A percentile compares a stretch with the other conserved stretches of the same genome.
Conservation (phyloP, 2,329 filamentous ascomycete species). For the Paecilomyces niveus region DNA sequence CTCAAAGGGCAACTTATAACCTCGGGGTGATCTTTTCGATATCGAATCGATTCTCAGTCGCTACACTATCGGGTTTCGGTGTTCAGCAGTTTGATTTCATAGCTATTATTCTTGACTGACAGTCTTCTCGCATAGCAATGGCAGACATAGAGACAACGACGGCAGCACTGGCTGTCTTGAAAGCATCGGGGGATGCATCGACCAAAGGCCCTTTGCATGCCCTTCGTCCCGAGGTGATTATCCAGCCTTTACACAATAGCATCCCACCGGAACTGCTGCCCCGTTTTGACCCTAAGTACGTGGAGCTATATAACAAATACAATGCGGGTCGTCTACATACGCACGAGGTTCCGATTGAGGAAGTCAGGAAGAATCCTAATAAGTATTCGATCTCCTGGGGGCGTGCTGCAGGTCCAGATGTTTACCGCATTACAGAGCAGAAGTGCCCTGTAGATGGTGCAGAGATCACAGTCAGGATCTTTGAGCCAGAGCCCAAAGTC, state of each 20-base stretch:
- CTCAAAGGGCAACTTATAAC: neutral
- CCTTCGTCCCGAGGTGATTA: neutral
- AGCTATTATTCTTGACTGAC: neutral
- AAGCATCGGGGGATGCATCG: neutral
- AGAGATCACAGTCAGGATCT: constrained; percentile 35
- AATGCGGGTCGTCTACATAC: constrained; percentile 35
- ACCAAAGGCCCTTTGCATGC: neutral
- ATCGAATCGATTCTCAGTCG: neutral
- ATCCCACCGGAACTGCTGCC: constrained; percentile 31
- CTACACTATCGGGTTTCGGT: neutral
- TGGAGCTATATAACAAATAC: constrained; percentile 37
- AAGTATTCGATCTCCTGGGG: constrained; percentile 34
- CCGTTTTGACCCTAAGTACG: constrained; percentile 34
- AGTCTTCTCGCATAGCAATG: neutral
- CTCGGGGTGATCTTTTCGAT: neutral
- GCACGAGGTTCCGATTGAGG: constrained; percentile 35
- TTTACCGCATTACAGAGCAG: constrained; percentile 34
- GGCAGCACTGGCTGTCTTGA: neutral
- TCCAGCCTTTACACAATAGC: constrained; percentile 35
- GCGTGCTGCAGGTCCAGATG: constrained; percentile 27
- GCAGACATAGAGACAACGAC: neutral
- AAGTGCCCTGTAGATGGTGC: constrained; percentile 32
- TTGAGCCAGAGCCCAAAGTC: constrained; percentile 23
- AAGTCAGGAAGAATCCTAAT: constrained; percentile 31
- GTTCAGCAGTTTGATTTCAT: neutral